Conservation (phyloP, 306 rosid genomes). For the Cucumis sativus region Cucumber_9930_V3 NC_026660.2:6665501-6666000, state of each 20-base stretch:
- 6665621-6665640: not conserved
- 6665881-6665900: not conserved
- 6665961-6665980: not conserved
- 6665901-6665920: not conserved
- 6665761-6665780: not conserved
- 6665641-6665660: not conserved
- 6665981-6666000: not conserved
- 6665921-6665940: not conserved
- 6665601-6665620: not conserved
- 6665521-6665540: not conserved
- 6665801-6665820: not conserved
- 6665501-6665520: not conserved
- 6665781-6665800: not conserved
- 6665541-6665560: not conserved
- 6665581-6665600: not conserved
- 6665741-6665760: not conserved
- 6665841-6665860: slow-evolving; percentile 40
- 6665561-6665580: not conserved
- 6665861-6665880: slow-evolving; percentile 24
- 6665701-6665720: not conserved
- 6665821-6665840: slow-evolving; percentile 19
- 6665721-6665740: not conserved
- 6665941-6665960: not conserved
- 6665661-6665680: not conserved
- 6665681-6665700: not conserved